phyloP scores from a whole-genome alignment of 257 asterid genomes.

The Orobanche coerulescens region DNA sequence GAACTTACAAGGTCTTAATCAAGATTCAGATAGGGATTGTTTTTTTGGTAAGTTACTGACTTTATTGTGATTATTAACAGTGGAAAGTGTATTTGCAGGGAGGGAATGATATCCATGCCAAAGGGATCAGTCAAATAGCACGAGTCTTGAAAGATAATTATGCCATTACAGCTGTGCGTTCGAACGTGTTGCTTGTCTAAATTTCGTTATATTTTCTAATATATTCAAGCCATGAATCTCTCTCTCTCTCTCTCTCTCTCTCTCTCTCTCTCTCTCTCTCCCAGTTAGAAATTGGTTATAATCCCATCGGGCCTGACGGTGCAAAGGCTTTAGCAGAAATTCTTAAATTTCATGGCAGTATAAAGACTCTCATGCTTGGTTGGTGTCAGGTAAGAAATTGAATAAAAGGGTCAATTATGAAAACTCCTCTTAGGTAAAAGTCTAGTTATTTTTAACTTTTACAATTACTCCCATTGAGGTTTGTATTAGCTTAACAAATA shows the following conservation, averaged over 20 bases:
- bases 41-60: neutral
- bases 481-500: too few species aligned
- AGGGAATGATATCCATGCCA: constrained; percentile 85
- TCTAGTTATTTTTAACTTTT: too few species aligned
- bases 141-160: constrained; percentile 78
- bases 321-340: constrained; percentile 85
- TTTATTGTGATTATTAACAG: neutral
- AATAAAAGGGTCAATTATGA: neutral
- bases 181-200: constrained; percentile 14
- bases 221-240: neutral
- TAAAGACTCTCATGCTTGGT: constrained; percentile 80
- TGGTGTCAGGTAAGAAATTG: constrained; percentile 83
- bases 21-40: neutral
- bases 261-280: neutral
- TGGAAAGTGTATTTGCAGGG: constrained; percentile 47
- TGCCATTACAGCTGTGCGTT: constrained; percentile 62
- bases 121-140: constrained; percentile 64
- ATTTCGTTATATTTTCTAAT: neutral
- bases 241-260: neutral
- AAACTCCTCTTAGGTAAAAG: too few species aligned
- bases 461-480: too few species aligned
- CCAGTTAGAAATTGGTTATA: constrained; percentile 92
- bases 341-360: constrained; percentile 81
- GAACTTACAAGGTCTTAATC: constrained; percentile 16
- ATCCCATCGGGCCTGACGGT: constrained; percentile 94